Percentiles rank a stretch among this genome's conserved stretches.
Conservation (phyloP, 1,139 yeast species). For the Candida anutae region DNA sequence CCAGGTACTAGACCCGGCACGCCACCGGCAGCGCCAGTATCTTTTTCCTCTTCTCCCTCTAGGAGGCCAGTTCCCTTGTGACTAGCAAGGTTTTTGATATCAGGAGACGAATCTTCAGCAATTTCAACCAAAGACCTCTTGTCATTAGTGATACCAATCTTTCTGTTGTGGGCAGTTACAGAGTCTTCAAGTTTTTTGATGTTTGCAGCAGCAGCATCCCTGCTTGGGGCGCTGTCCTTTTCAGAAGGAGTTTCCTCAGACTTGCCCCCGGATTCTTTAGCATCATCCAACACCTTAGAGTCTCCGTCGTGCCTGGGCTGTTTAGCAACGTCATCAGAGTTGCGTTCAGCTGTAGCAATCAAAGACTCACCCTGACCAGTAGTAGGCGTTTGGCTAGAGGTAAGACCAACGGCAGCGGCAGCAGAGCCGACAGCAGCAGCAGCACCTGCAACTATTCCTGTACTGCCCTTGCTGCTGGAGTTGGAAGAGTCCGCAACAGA, state of each 20-base stretch:
- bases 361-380: slow-evolving; percentile 11
- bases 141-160: slow-evolving; percentile 18
- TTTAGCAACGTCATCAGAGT: slow-evolving; percentile 14
- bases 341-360: slow-evolving; percentile 15
- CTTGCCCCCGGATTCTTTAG: slow-evolving; percentile 7
- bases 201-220: slow-evolving; percentile 4
- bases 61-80: slow-evolving; percentile 9
- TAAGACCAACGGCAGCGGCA: slow-evolving; percentile 3
- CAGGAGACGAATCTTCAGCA: slow-evolving; percentile 19
- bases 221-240: slow-evolving; percentile 3
- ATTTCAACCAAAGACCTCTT: slow-evolving; percentile 21
- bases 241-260: slow-evolving; percentile 3
- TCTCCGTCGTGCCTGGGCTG: slow-evolving; percentile 13
- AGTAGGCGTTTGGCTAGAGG: no score
- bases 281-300: slow-evolving; percentile 6
- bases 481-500: no score
- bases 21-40: slow-evolving; percentile 3
- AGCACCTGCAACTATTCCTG: slow-evolving; percentile 4
- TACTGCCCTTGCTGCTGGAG: slow-evolving; percentile 1
- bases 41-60: slow-evolving; percentile 6
- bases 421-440: slow-evolving; percentile 9
- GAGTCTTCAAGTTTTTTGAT: slow-evolving; percentile 12
- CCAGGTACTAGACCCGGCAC: slow-evolving; percentile 2
- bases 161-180: slow-evolving; percentile 20
- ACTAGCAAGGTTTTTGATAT: slow-evolving; percentile 11